Evolutionary conservation across 345 rosid genomes (phyloP).

Genomic region (Salix purpurea): DNA sequence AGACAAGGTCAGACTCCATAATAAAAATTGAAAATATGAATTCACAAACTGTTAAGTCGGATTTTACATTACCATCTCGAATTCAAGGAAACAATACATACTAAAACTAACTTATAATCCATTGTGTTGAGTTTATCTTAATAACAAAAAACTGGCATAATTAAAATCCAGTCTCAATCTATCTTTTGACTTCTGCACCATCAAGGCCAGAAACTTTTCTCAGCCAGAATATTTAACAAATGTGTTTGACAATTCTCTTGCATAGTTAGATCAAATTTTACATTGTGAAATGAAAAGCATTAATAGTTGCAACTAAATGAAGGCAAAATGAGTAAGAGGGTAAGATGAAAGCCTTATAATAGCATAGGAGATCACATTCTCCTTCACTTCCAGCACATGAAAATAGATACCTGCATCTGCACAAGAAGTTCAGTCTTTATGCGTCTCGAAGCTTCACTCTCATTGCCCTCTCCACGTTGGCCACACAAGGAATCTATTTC

Average conservation of each 20-base stretch:
- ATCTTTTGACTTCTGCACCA: background rate
- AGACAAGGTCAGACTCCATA: background rate
- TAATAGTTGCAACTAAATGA: background rate
- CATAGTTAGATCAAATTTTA: background rate
- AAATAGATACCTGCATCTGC: conserved; percentile 80
- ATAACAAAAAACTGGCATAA: background rate
- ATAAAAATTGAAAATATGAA: background rate
- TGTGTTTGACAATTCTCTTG: background rate
- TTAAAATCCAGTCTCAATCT: background rate
- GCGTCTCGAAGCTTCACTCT: conserved; percentile 95
- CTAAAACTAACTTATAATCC: background rate
- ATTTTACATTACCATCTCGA: background rate
- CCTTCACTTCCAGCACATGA: background rate
- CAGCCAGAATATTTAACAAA: background rate
- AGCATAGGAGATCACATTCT: background rate
- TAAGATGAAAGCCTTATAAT: background rate
- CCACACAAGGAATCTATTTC: conserved; percentile 96
- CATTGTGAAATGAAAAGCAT: background rate
- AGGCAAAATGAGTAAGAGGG: background rate
- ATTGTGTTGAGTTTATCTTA: background rate
- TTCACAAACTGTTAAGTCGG: background rate
- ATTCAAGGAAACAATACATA: background rate
- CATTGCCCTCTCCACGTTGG: conserved; percentile 91
- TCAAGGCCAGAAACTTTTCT: background rate
- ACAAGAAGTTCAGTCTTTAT: conserved; percentile 97